These are phyloP conservation scores for Trichomonas vaginalis DNA, from an alignment of 208 protist species.

Conservation along the genomic window DNA sequence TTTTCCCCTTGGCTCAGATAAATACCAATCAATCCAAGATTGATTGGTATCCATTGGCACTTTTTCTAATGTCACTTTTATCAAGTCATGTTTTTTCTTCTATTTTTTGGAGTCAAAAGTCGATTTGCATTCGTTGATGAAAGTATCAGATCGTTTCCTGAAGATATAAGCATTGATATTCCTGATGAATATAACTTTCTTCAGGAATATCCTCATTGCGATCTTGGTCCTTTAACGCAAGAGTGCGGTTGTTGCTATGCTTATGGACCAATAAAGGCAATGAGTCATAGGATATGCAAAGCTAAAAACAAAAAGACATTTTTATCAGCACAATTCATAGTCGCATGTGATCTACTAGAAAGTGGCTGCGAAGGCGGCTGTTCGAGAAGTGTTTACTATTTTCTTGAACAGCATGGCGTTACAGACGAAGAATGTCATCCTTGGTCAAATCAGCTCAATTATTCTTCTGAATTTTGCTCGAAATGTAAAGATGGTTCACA, in stretches of 20 bases:
- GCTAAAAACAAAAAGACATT: not conserved
- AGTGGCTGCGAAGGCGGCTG: not conserved
- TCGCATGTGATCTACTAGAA: not conserved
- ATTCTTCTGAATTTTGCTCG: not conserved
- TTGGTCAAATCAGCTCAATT: not conserved
- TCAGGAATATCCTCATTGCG: not conserved
- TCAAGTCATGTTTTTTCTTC: not conserved
- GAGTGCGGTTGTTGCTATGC: constrained; percentile 16
- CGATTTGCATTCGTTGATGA: not conserved
- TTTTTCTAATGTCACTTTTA: not conserved
- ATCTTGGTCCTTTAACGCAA: not conserved
- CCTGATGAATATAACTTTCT: not conserved
- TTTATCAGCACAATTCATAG: not conserved
- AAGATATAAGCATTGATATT: not conserved
- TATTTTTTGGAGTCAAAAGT: not conserved
- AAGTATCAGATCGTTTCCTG: too few relatives aligned
- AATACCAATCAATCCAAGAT: not conserved
- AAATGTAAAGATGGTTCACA: not conserved
- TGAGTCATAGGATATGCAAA: constrained; percentile 11
- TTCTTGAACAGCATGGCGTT: constrained; percentile 2
- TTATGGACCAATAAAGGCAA: not conserved
- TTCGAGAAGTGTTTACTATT: not conserved
- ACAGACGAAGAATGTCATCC: not conserved
- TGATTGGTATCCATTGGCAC: not conserved
- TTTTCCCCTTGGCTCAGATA: not conserved